A percentile compares a stretch with the other conserved stretches of the same genome.
Evolutionary conservation across 1,139 yeast genomes (phyloP).

Genomic region (Saccharomyces hybrid): DNA sequence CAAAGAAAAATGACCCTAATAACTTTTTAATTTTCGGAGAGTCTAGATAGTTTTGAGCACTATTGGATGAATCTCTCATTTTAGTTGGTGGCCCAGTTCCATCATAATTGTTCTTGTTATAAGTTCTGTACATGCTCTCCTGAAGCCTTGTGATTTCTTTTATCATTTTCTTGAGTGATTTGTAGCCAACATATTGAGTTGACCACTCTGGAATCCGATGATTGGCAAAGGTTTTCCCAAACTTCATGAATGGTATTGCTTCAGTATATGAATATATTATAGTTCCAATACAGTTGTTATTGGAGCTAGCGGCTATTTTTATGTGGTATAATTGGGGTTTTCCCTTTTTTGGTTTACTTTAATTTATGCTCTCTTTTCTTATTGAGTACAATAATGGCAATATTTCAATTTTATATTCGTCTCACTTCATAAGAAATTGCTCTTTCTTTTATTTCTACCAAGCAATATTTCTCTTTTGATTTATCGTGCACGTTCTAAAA

Average conservation of each 20-base stretch:
- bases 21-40: constrained; percentile 37
- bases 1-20: constrained; percentile 64
- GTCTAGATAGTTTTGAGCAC: constrained; percentile 26
- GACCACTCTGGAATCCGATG: constrained; percentile 96
- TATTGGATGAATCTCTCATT: constrained; percentile 12
- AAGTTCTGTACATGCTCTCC: constrained; percentile 20
- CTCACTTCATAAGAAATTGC: not conserved
- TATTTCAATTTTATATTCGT: not conserved
- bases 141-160: constrained; percentile 41
- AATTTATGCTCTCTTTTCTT: not conserved
- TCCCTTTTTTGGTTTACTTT: not conserved
- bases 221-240: constrained; percentile 71
- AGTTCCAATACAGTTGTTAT: not conserved
- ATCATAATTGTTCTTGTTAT: constrained; percentile 10
- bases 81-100: constrained; percentile 14
- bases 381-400: not conserved
- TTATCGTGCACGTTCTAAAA: not conserved
- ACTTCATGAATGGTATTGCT: constrained; percentile 50
- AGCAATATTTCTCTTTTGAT: not conserved
- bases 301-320: not conserved
- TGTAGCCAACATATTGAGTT: constrained; percentile 73
- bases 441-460: not conserved
- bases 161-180: constrained; percentile 72
- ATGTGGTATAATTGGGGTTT: not conserved
- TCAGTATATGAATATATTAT: not conserved